Evolutionary conservation across 257 asterid species (phyloP), one percentile per base, ranked within the genome.

Genomic region (Datura wrightii): DNA sequence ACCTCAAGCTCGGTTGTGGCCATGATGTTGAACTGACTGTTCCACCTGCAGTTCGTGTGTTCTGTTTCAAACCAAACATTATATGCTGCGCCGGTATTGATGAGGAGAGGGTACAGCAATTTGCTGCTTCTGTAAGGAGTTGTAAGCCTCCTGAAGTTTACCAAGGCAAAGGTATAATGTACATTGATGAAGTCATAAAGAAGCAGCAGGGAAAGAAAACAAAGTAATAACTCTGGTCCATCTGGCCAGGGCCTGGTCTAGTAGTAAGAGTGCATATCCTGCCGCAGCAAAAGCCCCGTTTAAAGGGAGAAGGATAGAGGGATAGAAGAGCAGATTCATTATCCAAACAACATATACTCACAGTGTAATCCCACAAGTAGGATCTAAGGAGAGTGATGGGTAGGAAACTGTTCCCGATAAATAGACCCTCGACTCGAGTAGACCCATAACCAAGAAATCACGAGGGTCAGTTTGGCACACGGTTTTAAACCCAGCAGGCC

Each of bases 171-270:
- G 92, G 92, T 14, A 90, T n/a, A n/a, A n/a, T 91, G 96, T 88
- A 91, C 90, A 52, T 85, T 10, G 94, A 93, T 82, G 94, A 93
- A 90, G 92, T 92, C 56, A 86, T 90, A 8, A 92, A 89, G 92
- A 90, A 85, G 88, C 88, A 91, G 86, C 92, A 86, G 52, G 97
- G 97, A 8, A 93, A 93, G 91, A 89, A 91, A 82, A 90, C 95
- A 15, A 91, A 90, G 81, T 91, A 79, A 56, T 44, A 34, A 10
- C 8, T 5, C 42, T 10, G 42, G 5, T 65, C 6, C 72, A 31
- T 65, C 10, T 11, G 15, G 39, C 14, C 69, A 24, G 16, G 16
- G 39, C 16, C 19, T 24, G 37, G 37, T 31, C 67, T 52, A 52
- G 15, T 52, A 15, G 55, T 52, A 53, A 11, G 58, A 53, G 16